Base-by-base conservation (phyloP, 1,284 basidiomycete species). In the Sphaerobolus stellatus region DNA sequence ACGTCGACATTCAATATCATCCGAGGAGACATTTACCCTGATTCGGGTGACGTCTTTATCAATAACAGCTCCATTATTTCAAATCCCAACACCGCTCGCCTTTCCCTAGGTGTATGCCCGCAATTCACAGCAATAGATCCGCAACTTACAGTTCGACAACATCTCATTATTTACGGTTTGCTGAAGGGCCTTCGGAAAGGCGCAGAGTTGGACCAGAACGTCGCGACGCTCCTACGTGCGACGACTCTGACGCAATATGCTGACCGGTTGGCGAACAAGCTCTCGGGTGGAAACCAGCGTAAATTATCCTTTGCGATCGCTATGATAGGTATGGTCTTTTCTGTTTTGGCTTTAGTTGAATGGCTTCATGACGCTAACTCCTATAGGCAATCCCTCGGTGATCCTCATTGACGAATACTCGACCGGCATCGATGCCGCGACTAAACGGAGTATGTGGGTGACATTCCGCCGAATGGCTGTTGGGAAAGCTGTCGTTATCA, bases 381-480 rank as follows among this genome's bases (percentile, higher is more conserved):
- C n/a, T 24, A 7, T 58, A 84, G 84, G 88, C 3, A 91, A 92
- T 63, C 87, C 89, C 0, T 73, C 84, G 2, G 88, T 92, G 8
- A 71, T 92, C 3, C 75, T 92, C 36, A 88, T 93, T 43, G 90
- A 93, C 62, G 89, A 92, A 66, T 90, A 90, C 65, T 89, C 86
- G 2, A 90, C 87, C 1, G 90, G 90, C 4, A 83, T 92, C 24
- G 90, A 92, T 66, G 85, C 89, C 3, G 89, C 84, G 69, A 90
- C 86, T 75, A 92, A 91, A 69, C 75, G 90, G 41, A 86, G 90
- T 24, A 88, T 92, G 78, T 92, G 90, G 90, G 74, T 74, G 16
- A 89, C 86, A 0, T 72, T 92, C 45, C 75, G 83, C 56, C 78
- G 78, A 34, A 83, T 88, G 4, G 75, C 83, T 1, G 73, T 78